Conservation (phyloP, 345 rosid species). For the Litchi chinensis region DNA sequence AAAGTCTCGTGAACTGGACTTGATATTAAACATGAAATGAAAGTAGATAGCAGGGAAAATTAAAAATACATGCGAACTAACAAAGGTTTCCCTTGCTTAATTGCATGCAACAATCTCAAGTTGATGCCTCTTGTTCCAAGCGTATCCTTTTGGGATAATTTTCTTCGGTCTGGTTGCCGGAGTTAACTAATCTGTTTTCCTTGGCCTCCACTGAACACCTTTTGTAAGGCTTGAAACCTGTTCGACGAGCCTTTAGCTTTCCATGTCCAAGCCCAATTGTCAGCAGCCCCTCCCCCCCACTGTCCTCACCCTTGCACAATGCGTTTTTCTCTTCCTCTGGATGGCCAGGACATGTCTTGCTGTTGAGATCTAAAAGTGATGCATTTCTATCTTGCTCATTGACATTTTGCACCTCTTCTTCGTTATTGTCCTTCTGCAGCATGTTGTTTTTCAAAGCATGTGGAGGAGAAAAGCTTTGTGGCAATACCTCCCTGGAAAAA, state of each 20-base stretch:
- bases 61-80: slow-evolving; percentile 31
- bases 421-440: slow-evolving; percentile 26
- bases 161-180: slow-evolving; percentile 60
- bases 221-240: slow-evolving; percentile 95
- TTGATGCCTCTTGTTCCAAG: slow-evolving; percentile 64
- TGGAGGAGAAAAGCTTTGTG: slow-evolving; percentile 90
- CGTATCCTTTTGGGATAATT: slow-evolving; percentile 83
- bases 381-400: slow-evolving; percentile 37
- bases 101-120: slow-evolving; percentile 45
- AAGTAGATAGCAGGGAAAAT: slow-evolving; percentile 26
- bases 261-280: slow-evolving; percentile 58
- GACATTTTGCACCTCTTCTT: slow-evolving; percentile 37
- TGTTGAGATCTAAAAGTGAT: slow-evolving; percentile 54
- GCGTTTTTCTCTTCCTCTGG: slow-evolving; percentile 45
- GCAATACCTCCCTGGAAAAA: slow-evolving; percentile 77
- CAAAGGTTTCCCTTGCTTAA: slow-evolving; percentile 35
- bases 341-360: slow-evolving; percentile 29
- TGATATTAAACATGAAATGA: slow-evolving; percentile 29
- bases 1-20: slow-evolving; percentile 45
- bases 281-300: slow-evolving; percentile 44
- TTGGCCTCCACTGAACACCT: slow-evolving; percentile 82
- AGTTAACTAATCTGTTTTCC: slow-evolving; percentile 49
- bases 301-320: slow-evolving; percentile 23
- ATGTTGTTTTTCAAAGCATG: slow-evolving; percentile 31
- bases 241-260: slow-evolving; percentile 56